Evolutionary conservation across 148 eudicot species (phyloP).

Genomic region (Camellia granthamiana): DNA sequence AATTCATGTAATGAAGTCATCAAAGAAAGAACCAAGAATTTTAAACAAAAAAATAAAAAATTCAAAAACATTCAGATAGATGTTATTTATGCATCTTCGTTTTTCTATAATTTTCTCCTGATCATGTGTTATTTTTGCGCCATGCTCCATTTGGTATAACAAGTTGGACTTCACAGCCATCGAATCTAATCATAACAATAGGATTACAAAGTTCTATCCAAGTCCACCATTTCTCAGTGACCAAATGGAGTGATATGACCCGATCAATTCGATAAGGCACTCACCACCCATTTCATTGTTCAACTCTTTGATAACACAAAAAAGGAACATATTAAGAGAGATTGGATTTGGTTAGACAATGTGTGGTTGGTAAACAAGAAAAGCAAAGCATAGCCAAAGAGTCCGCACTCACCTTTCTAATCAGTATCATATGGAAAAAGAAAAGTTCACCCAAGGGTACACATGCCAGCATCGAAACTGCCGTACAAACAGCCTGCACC

Average conservation of each 20-base stretch:
- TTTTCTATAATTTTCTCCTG: not conserved
- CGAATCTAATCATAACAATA: not conserved
- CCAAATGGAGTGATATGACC: constrained; percentile 8
- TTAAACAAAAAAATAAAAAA: not conserved
- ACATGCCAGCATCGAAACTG: constrained; percentile 84
- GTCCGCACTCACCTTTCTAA: constrained; percentile 66
- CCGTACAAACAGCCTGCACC: constrained; percentile 81
- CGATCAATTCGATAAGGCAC: too few species aligned
- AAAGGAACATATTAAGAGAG: too few species aligned
- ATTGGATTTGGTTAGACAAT: too few species aligned
- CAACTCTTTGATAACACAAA: too few species aligned
- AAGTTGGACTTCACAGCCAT: not conserved
- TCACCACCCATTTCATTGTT: too few species aligned
- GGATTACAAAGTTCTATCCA: not conserved
- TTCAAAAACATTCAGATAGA: not conserved
- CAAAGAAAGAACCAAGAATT: not conserved
- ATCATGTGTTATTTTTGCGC: not conserved
- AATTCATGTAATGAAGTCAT: constrained; percentile 14
- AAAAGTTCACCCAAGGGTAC: constrained; percentile 95
- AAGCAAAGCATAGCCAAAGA: not conserved
- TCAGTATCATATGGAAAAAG: constrained; percentile 95
- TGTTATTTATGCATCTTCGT: not conserved
- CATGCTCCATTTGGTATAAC: constrained; percentile 5
- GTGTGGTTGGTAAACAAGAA: not conserved
- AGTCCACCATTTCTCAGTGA: constrained; percentile 3